phyloP scores from a whole-genome alignment of 129 eudicot species.

The Tagetes erecta region DNA sequence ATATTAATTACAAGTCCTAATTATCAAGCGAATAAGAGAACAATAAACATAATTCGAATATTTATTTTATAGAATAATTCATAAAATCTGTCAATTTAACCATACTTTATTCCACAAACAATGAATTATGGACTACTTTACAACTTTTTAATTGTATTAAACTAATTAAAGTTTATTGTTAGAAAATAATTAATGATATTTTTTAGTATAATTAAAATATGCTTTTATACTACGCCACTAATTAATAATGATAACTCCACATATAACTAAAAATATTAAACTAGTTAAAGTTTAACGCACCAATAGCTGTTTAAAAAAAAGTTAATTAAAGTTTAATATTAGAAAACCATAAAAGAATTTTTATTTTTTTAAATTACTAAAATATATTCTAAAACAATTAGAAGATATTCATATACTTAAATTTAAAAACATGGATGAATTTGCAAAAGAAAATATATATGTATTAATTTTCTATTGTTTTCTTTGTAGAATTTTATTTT shows the following conservation, averaged over 20 bases:
- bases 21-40: not conserved
- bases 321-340: not conserved
- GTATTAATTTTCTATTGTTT: too few relatives aligned
- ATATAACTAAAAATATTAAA: not conserved
- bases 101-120: conserved; percentile 21
- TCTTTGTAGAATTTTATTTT: too few relatives aligned
- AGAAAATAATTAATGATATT: too few relatives aligned
- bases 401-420: not conserved
- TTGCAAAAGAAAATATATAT: too few relatives aligned
- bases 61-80: not conserved
- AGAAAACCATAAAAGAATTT: not conserved
- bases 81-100: conserved; percentile 17
- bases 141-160: not conserved
- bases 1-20: too few relatives aligned
- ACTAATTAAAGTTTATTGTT: too few relatives aligned
- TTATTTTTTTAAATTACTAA: not conserved
- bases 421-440: not conserved
- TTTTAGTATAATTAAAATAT: not conserved
- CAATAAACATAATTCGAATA: not conserved
- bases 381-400: not conserved
- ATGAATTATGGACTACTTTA: conserved; percentile 9
- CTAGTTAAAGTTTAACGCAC: not conserved
- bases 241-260: not conserved
- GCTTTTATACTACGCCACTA: conserved; percentile 12
- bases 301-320: too few relatives aligned